These are phyloP conservation scores for Triticum turgidum DNA, from an alignment of 176 grass and related monocot genomes.

Conservation along the genomic window DNA sequence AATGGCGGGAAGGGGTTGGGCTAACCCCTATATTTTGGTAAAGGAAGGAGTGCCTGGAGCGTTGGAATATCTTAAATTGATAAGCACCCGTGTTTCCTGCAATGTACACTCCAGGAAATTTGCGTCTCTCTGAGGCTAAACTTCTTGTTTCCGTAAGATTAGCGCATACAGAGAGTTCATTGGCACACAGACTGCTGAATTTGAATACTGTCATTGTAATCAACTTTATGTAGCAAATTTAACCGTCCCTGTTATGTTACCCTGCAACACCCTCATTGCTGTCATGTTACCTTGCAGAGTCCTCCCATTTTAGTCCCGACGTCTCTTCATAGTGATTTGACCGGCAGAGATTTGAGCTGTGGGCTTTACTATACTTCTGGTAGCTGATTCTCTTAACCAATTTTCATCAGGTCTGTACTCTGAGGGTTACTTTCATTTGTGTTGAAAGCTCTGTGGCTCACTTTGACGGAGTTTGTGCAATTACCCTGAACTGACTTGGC, in stretches of 20 bases:
- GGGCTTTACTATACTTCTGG: neutral
- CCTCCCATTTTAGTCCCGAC: neutral
- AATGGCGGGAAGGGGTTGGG: neutral
- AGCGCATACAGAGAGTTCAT: too few species aligned
- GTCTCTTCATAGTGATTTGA: neutral
- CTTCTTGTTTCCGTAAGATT: neutral
- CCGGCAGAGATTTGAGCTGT: neutral
- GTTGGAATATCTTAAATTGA: neutral
- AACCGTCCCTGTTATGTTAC: neutral
- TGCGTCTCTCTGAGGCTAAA: neutral
- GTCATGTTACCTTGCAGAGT: neutral
- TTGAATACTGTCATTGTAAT: neutral
- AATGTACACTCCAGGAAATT: neutral
- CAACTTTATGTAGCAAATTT: neutral
- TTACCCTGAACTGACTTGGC: neutral
- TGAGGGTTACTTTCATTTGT: neutral
- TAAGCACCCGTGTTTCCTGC: neutral
- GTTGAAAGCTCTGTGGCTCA: neutral
- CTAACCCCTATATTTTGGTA: neutral
- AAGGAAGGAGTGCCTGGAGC: neutral
- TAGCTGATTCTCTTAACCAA: constrained; percentile 1
- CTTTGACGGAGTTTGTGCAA: neutral
- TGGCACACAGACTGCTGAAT: neutral
- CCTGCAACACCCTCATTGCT: neutral
- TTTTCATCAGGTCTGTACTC: neutral